Percentiles rank a stretch among this genome's conserved stretches.
phyloP scores from a whole-genome alignment of 768 basidiomycete genomes.

The Sistotremastrum niveocremeum region DNA sequence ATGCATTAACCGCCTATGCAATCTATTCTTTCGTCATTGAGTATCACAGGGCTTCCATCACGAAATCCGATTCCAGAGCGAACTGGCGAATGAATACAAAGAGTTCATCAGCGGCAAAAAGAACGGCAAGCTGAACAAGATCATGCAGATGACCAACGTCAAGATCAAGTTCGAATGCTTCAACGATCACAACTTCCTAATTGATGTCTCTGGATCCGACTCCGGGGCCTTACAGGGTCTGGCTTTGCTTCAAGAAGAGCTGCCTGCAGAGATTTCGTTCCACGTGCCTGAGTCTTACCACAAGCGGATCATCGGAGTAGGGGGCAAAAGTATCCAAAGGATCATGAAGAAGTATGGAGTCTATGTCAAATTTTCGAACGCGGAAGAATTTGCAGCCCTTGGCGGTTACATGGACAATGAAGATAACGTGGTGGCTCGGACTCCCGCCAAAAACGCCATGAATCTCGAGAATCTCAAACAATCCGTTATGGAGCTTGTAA shows the following conservation, averaged over 20 bases:
- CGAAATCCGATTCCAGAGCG: constrained; percentile 96
- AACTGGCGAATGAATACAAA: constrained; percentile 92
- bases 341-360: constrained; percentile 99
- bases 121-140: constrained; percentile 99
- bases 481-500: constrained; percentile 94
- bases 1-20: constrained; percentile 8
- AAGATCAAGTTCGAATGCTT: constrained; percentile 99
- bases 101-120: constrained; percentile 99
- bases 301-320: constrained; percentile 97
- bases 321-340: constrained; percentile 92
- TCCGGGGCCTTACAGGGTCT: constrained; percentile 78
- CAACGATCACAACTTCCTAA: constrained; percentile 90
- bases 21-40: constrained; percentile 1
- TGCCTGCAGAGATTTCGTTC: constrained; percentile 98
- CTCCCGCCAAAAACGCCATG: constrained; percentile 93
- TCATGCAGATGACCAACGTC: constrained; percentile 94
- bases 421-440: constrained; percentile 97
- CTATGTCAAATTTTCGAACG: constrained; percentile 98
- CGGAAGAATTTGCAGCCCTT: constrained; percentile 88
- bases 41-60: constrained; percentile 70
- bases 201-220: constrained; percentile 81
- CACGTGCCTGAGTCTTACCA: constrained; percentile 97
- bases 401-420: constrained; percentile 96
- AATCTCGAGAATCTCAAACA: constrained; percentile 92
- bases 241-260: constrained; percentile 83